Base-by-base conservation (phyloP, 305 asterid species). In the Coffea humblotiana region DNA sequence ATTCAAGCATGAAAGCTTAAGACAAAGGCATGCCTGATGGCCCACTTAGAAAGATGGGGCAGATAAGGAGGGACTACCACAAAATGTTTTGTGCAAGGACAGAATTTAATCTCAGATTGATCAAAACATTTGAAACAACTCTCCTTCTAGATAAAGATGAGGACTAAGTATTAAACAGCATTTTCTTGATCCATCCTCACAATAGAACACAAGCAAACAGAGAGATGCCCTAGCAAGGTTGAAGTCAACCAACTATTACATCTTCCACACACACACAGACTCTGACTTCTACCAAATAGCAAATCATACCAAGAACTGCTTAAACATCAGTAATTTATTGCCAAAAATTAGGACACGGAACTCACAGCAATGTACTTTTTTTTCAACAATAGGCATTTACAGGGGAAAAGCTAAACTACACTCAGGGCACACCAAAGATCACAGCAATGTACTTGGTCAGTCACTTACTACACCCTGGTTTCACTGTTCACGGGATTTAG, bases 1-100 rank as follows among this genome's bases (percentile, higher is more conserved):
- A 82, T 40, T 79, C 72, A 43, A 75, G 5, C 23, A 13, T 32
- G 29, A n/a, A 16, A 77, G 73, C 54, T 72, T 76, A 54, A 82
- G 72, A 75, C 35, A 47, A 76, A 32, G 23, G 49, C 35, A 47
- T 27, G 5, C 19, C 49, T n/a, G 23, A 40, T 71, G 21, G 69
- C 21, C 21, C 37, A 75, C 19, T 71, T 10, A 43, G 64, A 54
- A 18, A 32, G 35, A 16, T 14, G 61, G 45, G 48, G 27, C 6
- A n/a, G 12, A 47, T 32, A 77, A 35, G 18, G 14, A 51, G 9
- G 14, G 29, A 15, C 49, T 9, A 47, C 6, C 12, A 18, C n/a
- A 14, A 47, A 76, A 64, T n/a, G 61, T 45, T 23, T 2, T 52
- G n/a, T 5, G 72, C 6, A 71, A 23, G 67, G 29, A 61, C 67